Percentiles rank a stretch among this genome's conserved stretches.
Conservation (phyloP, 148 eudicot genomes). For the Agrostemma githago region DNA sequence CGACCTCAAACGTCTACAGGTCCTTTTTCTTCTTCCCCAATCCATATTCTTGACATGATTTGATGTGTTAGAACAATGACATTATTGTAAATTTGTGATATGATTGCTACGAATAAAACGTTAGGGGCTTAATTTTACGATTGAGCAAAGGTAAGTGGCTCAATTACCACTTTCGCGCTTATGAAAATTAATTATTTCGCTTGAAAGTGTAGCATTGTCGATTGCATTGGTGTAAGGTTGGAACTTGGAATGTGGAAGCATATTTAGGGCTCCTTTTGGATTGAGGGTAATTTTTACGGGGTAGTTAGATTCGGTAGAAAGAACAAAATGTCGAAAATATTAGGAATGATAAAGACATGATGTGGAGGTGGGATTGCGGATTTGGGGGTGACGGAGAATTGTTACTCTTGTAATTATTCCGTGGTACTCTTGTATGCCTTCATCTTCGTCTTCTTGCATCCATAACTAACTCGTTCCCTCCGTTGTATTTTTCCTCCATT, state of each 20-base stretch:
- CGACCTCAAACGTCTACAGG: conserved; percentile 80
- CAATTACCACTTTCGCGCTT: too few species aligned
- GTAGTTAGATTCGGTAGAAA: too few species aligned
- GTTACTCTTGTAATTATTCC: too few species aligned
- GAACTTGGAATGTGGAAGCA: not conserved
- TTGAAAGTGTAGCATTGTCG: not conserved
- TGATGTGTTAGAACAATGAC: not conserved
- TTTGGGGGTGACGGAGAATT: not conserved
- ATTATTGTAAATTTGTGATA: not conserved
- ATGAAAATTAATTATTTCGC: not conserved
- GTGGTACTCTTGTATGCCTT: too few species aligned
- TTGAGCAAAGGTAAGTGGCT: too few species aligned
- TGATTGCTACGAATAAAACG: too few species aligned
- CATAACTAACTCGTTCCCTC: not conserved
- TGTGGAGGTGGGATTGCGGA: not conserved
- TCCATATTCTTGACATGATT: not conserved
- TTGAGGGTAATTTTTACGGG: not conserved
- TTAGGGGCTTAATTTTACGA: too few species aligned
- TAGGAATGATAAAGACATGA: not conserved
- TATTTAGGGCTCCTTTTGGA: not conserved
- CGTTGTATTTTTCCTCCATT: too few species aligned
- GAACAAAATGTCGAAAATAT: not conserved
- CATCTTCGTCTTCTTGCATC: not conserved
- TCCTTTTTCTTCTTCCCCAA: conserved; percentile 4
- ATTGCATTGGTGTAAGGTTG: not conserved